Conservation (phyloP, 345 rosid species). For the Ceriops zippeliana region DNA sequence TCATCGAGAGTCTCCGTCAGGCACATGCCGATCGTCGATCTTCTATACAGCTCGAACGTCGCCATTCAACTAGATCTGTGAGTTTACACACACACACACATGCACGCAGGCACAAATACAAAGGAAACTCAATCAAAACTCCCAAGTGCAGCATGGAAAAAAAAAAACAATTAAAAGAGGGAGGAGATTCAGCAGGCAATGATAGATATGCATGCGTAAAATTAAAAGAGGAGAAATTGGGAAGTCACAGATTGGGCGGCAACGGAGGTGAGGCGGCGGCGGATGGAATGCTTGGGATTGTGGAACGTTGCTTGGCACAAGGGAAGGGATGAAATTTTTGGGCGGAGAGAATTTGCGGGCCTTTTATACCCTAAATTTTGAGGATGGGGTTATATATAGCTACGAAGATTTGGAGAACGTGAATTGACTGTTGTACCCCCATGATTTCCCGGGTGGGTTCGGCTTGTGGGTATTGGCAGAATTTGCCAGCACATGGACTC, state of each 20-base stretch:
- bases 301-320: conserved; percentile 29
- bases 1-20: conserved; percentile 92
- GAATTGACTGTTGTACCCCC: conserved; percentile 35
- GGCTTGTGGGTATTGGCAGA: too few relatives aligned
- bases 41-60: conserved; percentile 91
- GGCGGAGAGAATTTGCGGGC: conserved; percentile 54
- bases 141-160: background rate
- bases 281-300: background rate
- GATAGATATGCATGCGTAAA: background rate
- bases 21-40: conserved; percentile 97
- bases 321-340: conserved; percentile 25
- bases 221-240: background rate
- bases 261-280: conserved; percentile 13
- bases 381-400: conserved; percentile 63
- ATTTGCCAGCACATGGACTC: too few relatives aligned
- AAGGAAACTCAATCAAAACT: background rate
- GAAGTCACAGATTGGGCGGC: conserved; percentile 31
- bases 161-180: background rate
- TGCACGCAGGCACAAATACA: background rate
- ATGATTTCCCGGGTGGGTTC: background rate
- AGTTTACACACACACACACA: background rate
- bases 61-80: conserved; percentile 56
- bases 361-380: conserved; percentile 87
- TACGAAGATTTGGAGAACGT: conserved; percentile 20
- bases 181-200: too few relatives aligned